Base-by-base conservation (phyloP, 2,329 filamentous ascomycete genomes). In the Penicillium sp. region DNA sequence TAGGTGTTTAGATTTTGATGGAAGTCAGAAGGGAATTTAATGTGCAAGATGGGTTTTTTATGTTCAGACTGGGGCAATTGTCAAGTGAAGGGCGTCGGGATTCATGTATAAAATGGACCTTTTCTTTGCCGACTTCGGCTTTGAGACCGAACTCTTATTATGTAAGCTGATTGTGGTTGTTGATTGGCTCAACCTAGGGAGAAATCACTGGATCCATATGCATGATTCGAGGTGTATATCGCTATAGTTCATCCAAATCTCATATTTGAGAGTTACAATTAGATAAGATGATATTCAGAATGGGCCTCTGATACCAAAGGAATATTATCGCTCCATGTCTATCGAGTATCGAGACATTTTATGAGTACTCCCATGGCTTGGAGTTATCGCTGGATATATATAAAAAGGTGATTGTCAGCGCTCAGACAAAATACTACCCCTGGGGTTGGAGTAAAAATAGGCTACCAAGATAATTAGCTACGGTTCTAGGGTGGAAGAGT, bases 81-180 rank as follows among this genome's bases (percentile, higher is more conserved):
- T 53, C 33, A 53, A 28, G 35, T 14, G 35, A 51, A 51, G 48
- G 48, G 48, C 33, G 37, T 28, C 16, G 16, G n/a, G 19, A 2
- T 13, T 16, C 25, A 40, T 38, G 22, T 56, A 49, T 56, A 35
- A 40, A 60, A 38, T 37, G n/a, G 48, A 30, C 48, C 48, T 49
- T 49, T 49, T 49, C 46, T 22, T 22, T 35, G 28, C 46, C 46
- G 46, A 49, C 46, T 19, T 49, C 46, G 28, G 46, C 26, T 19
- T 3, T 16, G 16, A 22, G 6, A 16, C 48, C 30, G 48, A 51
- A 10, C 6, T 51, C 35, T 16, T 3, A 51, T 51, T 51, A 51
- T 6, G 22, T 51, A 51, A 51, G 26, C 14, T 4, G n/a, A n/a
- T 16, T 16, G 1, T 2, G 43, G 14, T 2, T 16, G 2, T 6